phyloP scores from a whole-genome alignment of 2,329 filamentous ascomycete species.

The Cadophora sp. region DNA sequence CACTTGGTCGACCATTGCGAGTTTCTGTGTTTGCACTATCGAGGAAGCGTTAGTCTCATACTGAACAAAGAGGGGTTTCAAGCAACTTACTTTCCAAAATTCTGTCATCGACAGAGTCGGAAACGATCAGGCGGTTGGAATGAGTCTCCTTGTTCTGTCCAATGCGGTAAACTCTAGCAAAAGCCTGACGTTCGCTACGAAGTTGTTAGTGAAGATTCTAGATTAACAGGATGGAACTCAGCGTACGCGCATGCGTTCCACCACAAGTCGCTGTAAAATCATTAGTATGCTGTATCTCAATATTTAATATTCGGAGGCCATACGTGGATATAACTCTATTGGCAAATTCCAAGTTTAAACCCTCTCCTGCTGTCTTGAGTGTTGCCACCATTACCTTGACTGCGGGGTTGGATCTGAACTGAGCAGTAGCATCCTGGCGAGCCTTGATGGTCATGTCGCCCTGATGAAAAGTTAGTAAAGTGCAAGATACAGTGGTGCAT shows the following conservation, averaged over 20 bases:
- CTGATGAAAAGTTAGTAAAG: slow-evolving; percentile 43
- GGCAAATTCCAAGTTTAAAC: slow-evolving; percentile 63
- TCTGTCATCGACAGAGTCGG: slow-evolving; percentile 61
- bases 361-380: slow-evolving; percentile 57
- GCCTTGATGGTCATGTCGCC: slow-evolving; percentile 53
- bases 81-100: slow-evolving; percentile 49
- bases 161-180: slow-evolving; percentile 64
- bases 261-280: slow-evolving; percentile 1
- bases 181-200: slow-evolving; percentile 62
- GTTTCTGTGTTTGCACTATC: slow-evolving; percentile 22
- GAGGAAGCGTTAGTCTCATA: neutral
- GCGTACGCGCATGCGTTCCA: slow-evolving; percentile 11
- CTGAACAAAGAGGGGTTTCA: neutral
- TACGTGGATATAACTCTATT: slow-evolving; percentile 41
- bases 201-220: neutral
- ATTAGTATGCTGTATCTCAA: neutral
- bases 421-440: slow-evolving; percentile 52
- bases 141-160: slow-evolving; percentile 66
- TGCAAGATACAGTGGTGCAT: too few relatives aligned
- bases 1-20: neutral
- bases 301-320: neutral
- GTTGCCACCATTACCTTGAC: slow-evolving; percentile 56
- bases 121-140: slow-evolving; percentile 60
- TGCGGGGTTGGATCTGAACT: slow-evolving; percentile 50
- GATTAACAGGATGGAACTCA: neutral